These are phyloP conservation scores for Zymoseptoria tritici DNA, from an alignment of 2,329 filamentous ascomycete genomes.

Conservation along the genomic window DNA sequence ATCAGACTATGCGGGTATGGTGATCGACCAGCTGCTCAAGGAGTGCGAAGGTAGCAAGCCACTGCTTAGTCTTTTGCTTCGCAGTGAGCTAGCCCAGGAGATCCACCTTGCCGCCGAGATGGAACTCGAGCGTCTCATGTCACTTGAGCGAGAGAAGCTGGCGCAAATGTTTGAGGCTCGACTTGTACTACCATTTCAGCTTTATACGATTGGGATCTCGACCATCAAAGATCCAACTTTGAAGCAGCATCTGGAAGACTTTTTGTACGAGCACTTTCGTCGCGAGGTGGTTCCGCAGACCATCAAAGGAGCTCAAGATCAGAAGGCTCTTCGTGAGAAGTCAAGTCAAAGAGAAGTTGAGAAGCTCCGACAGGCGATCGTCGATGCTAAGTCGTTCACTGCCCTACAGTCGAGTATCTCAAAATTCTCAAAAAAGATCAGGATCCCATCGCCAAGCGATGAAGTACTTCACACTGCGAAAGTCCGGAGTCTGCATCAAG, in stretches of 20 bases:
- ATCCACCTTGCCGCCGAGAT: not conserved
- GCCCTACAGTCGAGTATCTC: slow-evolving; percentile 18
- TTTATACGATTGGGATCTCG: slow-evolving; percentile 22
- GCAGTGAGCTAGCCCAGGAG: slow-evolving; percentile 6
- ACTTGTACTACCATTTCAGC: slow-evolving; percentile 22
- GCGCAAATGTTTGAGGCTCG: slow-evolving; percentile 10
- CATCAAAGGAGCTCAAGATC: slow-evolving; percentile 7
- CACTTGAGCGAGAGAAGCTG: slow-evolving; percentile 8
- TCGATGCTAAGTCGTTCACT: slow-evolving; percentile 16
- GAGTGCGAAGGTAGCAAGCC: not conserved
- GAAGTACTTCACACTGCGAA: slow-evolving; percentile 15
- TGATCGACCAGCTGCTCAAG: not conserved
- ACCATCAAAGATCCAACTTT: slow-evolving; percentile 21
- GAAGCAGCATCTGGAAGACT: slow-evolving; percentile 22
- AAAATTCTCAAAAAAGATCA: slow-evolving; percentile 23
- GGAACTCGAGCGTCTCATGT: not conserved
- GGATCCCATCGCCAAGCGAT: slow-evolving; percentile 16
- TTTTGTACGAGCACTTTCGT: slow-evolving; percentile 20
- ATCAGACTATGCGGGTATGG: not conserved
- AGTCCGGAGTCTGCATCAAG: slow-evolving; percentile 15
- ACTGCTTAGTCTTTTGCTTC: not conserved
- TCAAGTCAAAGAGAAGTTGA: slow-evolving; percentile 19
- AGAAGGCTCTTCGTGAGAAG: slow-evolving; percentile 17
- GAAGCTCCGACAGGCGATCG: slow-evolving; percentile 21
- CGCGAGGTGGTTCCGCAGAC: slow-evolving; percentile 18